Conservation (phyloP, 176 grass and related monocot genomes). For the Musa beccarii region DNA sequence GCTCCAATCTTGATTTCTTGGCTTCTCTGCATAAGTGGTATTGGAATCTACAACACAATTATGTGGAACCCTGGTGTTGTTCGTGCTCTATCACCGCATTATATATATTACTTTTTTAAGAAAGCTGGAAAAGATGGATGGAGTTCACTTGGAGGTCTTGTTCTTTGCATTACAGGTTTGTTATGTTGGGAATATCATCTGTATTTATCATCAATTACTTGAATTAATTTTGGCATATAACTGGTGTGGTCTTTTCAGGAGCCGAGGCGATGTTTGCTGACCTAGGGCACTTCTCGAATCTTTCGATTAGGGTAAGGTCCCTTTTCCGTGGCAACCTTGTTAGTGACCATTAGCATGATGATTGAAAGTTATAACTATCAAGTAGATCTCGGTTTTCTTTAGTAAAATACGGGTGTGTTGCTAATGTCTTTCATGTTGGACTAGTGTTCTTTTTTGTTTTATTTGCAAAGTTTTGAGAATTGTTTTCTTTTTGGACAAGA, state of each 20-base stretch:
- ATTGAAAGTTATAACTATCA: neutral
- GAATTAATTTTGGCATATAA: conserved; percentile 9
- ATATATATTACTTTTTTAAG: conserved; percentile 81
- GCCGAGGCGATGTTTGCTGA: conserved; percentile 98
- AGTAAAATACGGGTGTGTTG: too few species aligned
- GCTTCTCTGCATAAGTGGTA: conserved; percentile 63
- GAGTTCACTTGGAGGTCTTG: conserved; percentile 82
- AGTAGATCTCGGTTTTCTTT: too few species aligned
- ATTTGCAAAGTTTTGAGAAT: too few species aligned
- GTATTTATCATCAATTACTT: conserved; percentile 8
- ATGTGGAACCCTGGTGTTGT: conserved; percentile 73
- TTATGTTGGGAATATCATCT: neutral
- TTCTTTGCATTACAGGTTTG: conserved; percentile 89
- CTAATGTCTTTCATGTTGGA: too few species aligned
- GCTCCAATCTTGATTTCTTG: conserved; percentile 80
- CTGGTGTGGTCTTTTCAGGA: conserved; percentile 31
- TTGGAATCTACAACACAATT: conserved; percentile 77
- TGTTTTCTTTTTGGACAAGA: neutral
- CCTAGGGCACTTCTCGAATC: conserved; percentile 36
- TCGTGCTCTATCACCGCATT: conserved; percentile 76
- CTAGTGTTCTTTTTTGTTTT: too few species aligned
- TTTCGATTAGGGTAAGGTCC: conserved; percentile 10
- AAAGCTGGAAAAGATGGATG: conserved; percentile 81
- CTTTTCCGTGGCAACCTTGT: neutral
- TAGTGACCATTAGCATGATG: neutral